Evolutionary conservation across 2,329 filamentous ascomycete genomes (phyloP).

Genomic region (Diaporthe caulivora): DNA sequence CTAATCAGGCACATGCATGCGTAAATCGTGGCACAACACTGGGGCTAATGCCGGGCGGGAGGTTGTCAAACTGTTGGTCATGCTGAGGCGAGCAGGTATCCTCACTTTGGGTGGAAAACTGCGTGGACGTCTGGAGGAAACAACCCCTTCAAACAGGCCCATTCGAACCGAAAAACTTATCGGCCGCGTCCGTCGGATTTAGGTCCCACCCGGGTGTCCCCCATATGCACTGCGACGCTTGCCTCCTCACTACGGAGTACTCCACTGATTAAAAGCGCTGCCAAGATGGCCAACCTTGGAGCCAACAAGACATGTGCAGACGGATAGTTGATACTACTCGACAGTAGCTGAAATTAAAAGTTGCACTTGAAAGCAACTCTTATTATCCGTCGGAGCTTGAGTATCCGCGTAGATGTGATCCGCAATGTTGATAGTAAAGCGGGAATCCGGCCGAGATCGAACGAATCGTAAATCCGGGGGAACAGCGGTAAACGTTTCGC

Average conservation of each 20-base stretch:
- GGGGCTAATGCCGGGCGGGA: background rate
- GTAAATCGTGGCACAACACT: background rate
- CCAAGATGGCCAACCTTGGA: background rate
- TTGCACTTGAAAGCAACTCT: background rate
- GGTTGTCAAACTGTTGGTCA: background rate
- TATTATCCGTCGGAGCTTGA: background rate
- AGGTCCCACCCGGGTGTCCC: background rate
- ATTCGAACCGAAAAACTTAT: background rate
- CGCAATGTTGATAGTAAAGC: background rate
- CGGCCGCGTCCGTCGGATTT: conserved; percentile 3
- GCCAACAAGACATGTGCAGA: background rate
- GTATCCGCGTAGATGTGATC: background rate
- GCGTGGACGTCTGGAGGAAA: background rate
- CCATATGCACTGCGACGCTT: background rate
- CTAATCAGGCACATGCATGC: background rate
- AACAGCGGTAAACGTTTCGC: conserved; percentile 10
- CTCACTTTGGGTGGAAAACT: too few species aligned
- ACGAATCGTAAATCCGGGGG: conserved; percentile 23
- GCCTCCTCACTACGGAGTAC: background rate
- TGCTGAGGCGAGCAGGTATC: background rate
- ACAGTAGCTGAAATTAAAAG: background rate
- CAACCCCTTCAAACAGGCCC: background rate
- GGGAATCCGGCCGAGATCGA: background rate
- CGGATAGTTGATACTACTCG: background rate
- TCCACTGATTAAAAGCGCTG: background rate